A percentile compares a stretch with the other conserved stretches of the same genome.
phyloP scores from a whole-genome alignment of 164 flowering plant species.

The Cinnamomum micranthum region DNA sequence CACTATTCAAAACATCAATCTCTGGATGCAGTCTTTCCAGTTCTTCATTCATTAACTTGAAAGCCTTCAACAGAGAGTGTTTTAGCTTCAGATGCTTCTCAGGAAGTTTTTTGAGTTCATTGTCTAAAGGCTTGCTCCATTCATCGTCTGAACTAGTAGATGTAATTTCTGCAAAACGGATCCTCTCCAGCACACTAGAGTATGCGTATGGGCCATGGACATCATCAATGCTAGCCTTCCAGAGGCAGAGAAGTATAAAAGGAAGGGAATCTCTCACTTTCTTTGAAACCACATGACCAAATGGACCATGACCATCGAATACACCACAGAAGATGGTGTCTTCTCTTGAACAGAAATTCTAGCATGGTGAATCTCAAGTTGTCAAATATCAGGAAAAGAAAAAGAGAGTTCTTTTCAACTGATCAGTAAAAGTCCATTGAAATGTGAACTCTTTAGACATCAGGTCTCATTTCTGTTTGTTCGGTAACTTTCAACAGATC shows the following conservation, averaged over 20 bases:
- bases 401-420: not conserved
- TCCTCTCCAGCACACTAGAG: not conserved
- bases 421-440: conserved; percentile 1
- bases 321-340: no score
- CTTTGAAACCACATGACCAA: no score
- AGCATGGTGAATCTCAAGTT: conserved; percentile 16
- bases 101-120: conserved; percentile 43
- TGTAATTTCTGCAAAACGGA: conserved; percentile 40
- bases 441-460: not conserved
- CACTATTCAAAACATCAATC: conserved; percentile 75
- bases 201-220: conserved; percentile 19
- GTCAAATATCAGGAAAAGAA: conserved; percentile 4
- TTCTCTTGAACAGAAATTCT: conserved; percentile 43
- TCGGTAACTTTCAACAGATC: no score
- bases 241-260: no score
- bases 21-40: conserved; percentile 48
- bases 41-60: conserved; percentile 71
- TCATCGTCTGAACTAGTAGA: conserved; percentile 49
- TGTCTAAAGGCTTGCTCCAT: conserved; percentile 34
- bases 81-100: conserved; percentile 48
- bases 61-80: conserved; percentile 57
- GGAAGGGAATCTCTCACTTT: no score
- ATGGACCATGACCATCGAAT: no score
- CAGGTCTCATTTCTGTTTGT: no score
- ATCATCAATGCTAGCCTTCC: no score